Evolutionary conservation across 2,329 filamentous ascomycete species (phyloP).

Genomic region (Phialocephala sp.): DNA sequence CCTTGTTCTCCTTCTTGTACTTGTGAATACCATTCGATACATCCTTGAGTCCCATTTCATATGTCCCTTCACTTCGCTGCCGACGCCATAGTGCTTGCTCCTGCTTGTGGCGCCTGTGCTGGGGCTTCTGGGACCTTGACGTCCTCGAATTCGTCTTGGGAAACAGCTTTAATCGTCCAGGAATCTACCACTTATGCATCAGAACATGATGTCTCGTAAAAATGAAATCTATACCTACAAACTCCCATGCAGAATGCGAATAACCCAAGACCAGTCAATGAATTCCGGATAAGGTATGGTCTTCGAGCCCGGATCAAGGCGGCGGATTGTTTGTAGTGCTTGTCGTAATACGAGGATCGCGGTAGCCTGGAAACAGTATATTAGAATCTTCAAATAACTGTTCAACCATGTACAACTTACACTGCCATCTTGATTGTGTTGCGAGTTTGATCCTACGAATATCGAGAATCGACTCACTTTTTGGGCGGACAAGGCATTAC

Average conservation of each 20-base stretch:
- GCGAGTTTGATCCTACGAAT: background rate
- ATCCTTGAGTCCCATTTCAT: background rate
- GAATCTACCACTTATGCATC: slow-evolving; percentile 54
- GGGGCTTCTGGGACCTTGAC: slow-evolving; percentile 78
- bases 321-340: slow-evolving; percentile 81
- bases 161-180: slow-evolving; percentile 81
- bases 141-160: slow-evolving; percentile 96
- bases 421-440: slow-evolving; percentile 37
- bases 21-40: slow-evolving; percentile 2
- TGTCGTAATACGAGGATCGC: slow-evolving; percentile 88
- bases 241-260: slow-evolving; percentile 79
- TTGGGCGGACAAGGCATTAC: background rate
- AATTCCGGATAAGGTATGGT: slow-evolving; percentile 91
- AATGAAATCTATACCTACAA: slow-evolving; percentile 64
- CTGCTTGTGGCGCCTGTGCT: slow-evolving; percentile 33
- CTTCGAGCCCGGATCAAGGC: slow-evolving; percentile 90
- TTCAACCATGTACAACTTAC: slow-evolving; percentile 30
- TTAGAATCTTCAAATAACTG: slow-evolving; percentile 5
- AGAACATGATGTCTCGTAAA: background rate
- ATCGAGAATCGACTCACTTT: background rate
- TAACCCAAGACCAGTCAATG: slow-evolving; percentile 77
- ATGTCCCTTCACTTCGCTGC: slow-evolving; percentile 15
- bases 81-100: slow-evolving; percentile 34
- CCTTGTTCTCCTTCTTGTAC: background rate
- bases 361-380: slow-evolving; percentile 55